Evolutionary conservation across 805 yeast species (phyloP), one percentile per base, ranked within the genome.

Genomic region (Candida hungchunana): DNA sequence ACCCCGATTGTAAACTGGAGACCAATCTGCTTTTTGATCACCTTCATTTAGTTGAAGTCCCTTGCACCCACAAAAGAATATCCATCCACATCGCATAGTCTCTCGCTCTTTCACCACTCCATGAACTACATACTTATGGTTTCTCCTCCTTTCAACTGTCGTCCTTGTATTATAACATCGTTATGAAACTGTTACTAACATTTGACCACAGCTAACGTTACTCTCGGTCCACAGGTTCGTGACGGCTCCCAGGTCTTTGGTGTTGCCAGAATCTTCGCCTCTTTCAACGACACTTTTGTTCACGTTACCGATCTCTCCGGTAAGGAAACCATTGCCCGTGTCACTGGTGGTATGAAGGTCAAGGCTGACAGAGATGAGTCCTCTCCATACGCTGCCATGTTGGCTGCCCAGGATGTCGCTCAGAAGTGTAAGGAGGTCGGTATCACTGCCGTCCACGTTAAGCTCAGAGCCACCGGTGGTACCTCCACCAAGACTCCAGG

Each of bases 291-390:
- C 79, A 93, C 99, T 55, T 93, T 93, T 76, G 99, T 93, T 62
- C 99, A 93, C 73, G 93, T 93, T 62, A 93, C 99, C 63, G 99
- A 93, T 79, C 77, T 89, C 61, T 86, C 97, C 63, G 99, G 98
- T 75, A 93, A 90, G 75, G 99, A 94, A 78, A 93, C 99, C 76
- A 90, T 93, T 67, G 82, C 96, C 78, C 88, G 97, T 78, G 96
- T 93, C 62, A 93, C 98, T 66, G 99, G 99, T 81, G 99, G 98
- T 76, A 93, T 93, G 98, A 93, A 93, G 82, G 99, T 93, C 73
- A 93, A 93, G 82, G 98, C 98, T 64, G 99, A 93, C 79, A 87
- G 97, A 79, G 99, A 94, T 71, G 98, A 93, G 82, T 90, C 97
- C 50, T 86, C 98, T 57, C 98, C 99, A 72, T 93, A 93, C 84